A percentile compares a stretch with the other conserved stretches of the same genome.
Conservation (phyloP, 306 rosid genomes). For the Citrullus amarus region DNA sequence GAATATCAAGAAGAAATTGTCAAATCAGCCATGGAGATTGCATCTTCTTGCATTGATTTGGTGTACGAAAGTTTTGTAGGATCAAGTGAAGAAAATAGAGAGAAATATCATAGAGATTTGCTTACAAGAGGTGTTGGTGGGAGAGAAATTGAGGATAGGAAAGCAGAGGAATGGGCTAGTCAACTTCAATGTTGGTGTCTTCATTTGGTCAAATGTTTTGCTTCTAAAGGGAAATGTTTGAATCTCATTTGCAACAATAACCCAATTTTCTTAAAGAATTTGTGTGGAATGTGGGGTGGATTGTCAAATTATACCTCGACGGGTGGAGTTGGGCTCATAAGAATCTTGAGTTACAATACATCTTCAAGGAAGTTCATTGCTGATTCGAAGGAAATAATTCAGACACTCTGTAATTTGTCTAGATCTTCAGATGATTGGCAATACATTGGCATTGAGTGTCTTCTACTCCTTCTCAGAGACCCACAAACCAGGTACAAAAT, state of each 20-base stretch:
- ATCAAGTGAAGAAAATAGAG: constrained; percentile 23
- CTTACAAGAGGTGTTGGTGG: constrained; percentile 62
- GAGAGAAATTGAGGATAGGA: constrained; percentile 54
- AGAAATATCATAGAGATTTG: constrained; percentile 48
- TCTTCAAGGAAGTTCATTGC: constrained; percentile 42
- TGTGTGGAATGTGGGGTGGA: constrained; percentile 79
- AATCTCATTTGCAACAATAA: constrained; percentile 33
- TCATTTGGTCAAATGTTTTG: constrained; percentile 61
- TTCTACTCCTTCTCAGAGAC: constrained; percentile 61
- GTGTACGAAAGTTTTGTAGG: constrained; percentile 35
- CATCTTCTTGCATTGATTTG: constrained; percentile 38
- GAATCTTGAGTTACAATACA: constrained; percentile 52
- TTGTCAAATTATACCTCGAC: constrained; percentile 50
- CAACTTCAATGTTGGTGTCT: constrained; percentile 79
- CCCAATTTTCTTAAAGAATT: constrained; percentile 29
- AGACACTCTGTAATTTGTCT: constrained; percentile 40
- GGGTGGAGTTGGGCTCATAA: constrained; percentile 54
- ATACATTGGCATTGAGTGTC: constrained; percentile 68
- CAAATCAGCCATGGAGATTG: constrained; percentile 32
- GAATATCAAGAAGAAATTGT: constrained; percentile 34
- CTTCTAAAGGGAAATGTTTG: constrained; percentile 45
- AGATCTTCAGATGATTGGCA: constrained; percentile 92
- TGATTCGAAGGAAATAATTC: constrained; percentile 28
- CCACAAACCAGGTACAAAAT: constrained; percentile 47
- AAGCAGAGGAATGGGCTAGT: constrained; percentile 75